A percentile compares a stretch with the other conserved stretches of the same genome.
Evolutionary conservation across 768 basidiomycete species (phyloP).

Genomic region (Tricholoma saponaceum): DNA sequence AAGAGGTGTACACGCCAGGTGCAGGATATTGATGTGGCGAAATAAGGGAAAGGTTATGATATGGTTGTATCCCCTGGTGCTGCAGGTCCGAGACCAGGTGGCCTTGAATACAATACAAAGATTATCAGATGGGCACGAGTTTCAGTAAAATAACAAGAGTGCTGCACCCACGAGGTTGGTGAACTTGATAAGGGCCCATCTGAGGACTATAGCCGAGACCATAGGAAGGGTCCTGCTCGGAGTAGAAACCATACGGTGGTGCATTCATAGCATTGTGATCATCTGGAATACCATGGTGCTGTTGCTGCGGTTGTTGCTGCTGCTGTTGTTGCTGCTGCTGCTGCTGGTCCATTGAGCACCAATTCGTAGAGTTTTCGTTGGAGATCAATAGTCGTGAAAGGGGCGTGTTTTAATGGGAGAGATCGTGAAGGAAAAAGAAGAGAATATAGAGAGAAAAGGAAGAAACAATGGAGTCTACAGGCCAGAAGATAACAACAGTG

Average conservation of each 20-base stretch:
- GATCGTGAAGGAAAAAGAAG: conserved; percentile 32
- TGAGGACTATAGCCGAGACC: conserved; percentile 47
- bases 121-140: conserved; percentile 70
- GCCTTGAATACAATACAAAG: conserved; percentile 50
- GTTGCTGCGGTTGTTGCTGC: conserved; percentile 25
- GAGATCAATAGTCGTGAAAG: conserved; percentile 17
- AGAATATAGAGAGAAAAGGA: conserved; percentile 24
- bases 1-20: conserved; percentile 52
- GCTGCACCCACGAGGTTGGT: conserved; percentile 68
- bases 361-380: conserved; percentile 25
- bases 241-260: conserved; percentile 47
- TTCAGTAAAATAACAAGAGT: conserved; percentile 32
- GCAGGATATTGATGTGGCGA: conserved; percentile 58
- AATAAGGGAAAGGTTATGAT: conserved; percentile 64
- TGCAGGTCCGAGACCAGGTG: conserved; percentile 49
- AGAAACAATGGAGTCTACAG: conserved; percentile 26
- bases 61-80: conserved; percentile 39
- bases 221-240: conserved; percentile 55
- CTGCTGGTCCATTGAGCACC: conserved; percentile 40
- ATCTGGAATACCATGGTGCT: conserved; percentile 44
- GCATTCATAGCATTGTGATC: conserved; percentile 42
- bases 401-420: conserved; percentile 24
- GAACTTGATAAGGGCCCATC: conserved; percentile 57
- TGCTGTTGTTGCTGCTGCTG: conserved; percentile 34
- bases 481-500: conserved; percentile 16